Conservation (phyloP, 2,329 filamentous ascomycete species). For the Dactylella cylindrospora region DNA sequence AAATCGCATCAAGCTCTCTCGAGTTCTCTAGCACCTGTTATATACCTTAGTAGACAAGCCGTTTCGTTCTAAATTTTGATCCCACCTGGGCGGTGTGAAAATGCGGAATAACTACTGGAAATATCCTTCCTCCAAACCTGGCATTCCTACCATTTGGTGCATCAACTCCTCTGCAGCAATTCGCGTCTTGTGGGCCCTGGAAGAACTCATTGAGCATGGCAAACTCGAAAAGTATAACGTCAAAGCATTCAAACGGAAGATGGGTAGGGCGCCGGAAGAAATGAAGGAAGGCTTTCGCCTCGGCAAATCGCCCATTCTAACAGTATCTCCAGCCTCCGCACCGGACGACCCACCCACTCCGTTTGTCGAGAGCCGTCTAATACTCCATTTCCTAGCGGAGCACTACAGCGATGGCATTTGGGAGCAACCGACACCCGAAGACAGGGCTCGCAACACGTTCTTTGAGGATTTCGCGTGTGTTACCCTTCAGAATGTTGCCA, state of each 20-base stretch:
- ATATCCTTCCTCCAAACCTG: constrained; percentile 12
- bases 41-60: too few species aligned
- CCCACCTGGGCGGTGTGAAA: neutral
- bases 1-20: too few species aligned
- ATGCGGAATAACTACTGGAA: constrained; percentile 32
- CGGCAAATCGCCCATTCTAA: constrained; percentile 27
- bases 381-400: constrained; percentile 30
- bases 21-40: too few species aligned
- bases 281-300: constrained; percentile 40
- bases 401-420: constrained; percentile 26
- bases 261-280: constrained; percentile 16
- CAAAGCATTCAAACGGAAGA: constrained; percentile 15
- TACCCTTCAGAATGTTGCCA: constrained; percentile 13
- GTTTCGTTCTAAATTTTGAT: too few species aligned
- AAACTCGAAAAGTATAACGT: constrained; percentile 30
- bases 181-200: constrained; percentile 21
- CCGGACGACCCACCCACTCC: constrained; percentile 31
- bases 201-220: constrained; percentile 25
- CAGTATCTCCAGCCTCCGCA: constrained; percentile 22
- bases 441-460: constrained; percentile 19
- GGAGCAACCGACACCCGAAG: constrained; percentile 5
- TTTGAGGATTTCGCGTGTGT: constrained; percentile 31
- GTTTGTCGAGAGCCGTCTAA: constrained; percentile 30
- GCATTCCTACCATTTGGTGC: constrained; percentile 31
- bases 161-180: constrained; percentile 22